Evolutionary conservation across 2,329 filamentous ascomycete species (phyloP).

Genomic region (Penicillium sp.): DNA sequence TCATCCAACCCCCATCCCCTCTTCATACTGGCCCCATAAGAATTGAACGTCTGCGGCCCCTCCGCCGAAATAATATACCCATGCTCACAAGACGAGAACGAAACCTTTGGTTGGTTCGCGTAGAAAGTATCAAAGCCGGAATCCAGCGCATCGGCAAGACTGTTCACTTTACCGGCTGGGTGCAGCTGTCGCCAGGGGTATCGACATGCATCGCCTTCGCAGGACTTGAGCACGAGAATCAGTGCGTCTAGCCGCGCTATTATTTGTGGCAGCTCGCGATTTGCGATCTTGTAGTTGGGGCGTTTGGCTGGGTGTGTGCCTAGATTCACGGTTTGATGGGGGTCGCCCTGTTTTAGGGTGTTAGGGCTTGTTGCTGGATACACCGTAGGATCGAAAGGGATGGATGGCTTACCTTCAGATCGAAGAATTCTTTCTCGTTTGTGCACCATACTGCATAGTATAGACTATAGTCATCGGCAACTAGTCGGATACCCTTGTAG

Average conservation of each 20-base stretch:
- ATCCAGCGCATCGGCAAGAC: conserved; percentile 52
- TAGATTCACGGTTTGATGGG: conserved; percentile 52
- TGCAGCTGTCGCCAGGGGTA: conserved; percentile 59
- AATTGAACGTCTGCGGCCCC: conserved; percentile 47
- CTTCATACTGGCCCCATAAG: conserved; percentile 16
- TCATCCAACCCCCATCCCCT: conserved; percentile 6
- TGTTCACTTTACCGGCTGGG: conserved; percentile 52
- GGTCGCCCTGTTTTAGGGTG: conserved; percentile 45
- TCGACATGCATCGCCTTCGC: conserved; percentile 53
- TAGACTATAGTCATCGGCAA: conserved; percentile 56
- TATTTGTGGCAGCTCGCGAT: conserved; percentile 37
- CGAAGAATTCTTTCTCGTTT: conserved; percentile 65
- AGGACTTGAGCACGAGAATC: conserved; percentile 61
- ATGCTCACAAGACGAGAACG: conserved; percentile 53
- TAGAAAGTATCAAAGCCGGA: conserved; percentile 55
- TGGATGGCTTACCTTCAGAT: conserved; percentile 50
- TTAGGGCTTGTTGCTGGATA: neutral
- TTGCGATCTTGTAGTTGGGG: conserved; percentile 15
- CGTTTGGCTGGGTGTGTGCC: conserved; percentile 23
- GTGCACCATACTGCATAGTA: conserved; percentile 70
- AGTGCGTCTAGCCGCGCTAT: conserved; percentile 57
- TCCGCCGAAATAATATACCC: conserved; percentile 59
- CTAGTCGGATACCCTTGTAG: conserved; percentile 60
- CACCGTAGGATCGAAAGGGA: neutral
- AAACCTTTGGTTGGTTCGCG: conserved; percentile 49